Conservation (phyloP, 345 rosid genomes). For the Raphanus raphanistrum region DNA sequence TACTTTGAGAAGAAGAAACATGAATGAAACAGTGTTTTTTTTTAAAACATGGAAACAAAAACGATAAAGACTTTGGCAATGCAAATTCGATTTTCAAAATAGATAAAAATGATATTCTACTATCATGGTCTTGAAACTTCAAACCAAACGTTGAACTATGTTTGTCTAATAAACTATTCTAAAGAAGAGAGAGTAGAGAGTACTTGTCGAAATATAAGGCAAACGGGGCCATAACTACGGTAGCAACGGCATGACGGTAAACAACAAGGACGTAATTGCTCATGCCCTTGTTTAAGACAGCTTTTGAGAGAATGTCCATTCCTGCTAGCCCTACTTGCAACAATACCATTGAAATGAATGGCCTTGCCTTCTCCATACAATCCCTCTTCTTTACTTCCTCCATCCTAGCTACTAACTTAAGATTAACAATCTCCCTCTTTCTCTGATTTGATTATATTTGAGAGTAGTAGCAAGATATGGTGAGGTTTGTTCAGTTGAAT, state of each 20-base stretch:
- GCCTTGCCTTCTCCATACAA: conserved; percentile 47
- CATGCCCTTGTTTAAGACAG: conserved; percentile 77
- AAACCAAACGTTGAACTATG: conserved; percentile 4
- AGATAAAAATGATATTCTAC: neutral
- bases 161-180: conserved; percentile 1
- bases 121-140: neutral
- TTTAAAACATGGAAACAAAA: neutral
- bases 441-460: neutral
- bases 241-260: conserved; percentile 85
- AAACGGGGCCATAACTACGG: conserved; percentile 72
- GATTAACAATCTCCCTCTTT: neutral
- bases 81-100: neutral
- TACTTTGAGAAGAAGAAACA: too few relatives aligned
- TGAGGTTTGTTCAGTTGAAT: neutral
- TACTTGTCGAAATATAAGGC: conserved; percentile 70
- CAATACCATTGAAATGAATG: conserved; percentile 62
- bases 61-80: neutral
- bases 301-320: conserved; percentile 79
- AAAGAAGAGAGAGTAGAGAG: neutral
- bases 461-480: neutral
- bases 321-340: conserved; percentile 89
- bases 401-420: conserved; percentile 1
- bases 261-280: conserved; percentile 84
- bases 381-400: conserved; percentile 31
- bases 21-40: too few relatives aligned